These are phyloP conservation scores for Thalassiosira delicatula DNA, from an alignment of 352 stramenopile species.

Conservation along the genomic window DNA sequence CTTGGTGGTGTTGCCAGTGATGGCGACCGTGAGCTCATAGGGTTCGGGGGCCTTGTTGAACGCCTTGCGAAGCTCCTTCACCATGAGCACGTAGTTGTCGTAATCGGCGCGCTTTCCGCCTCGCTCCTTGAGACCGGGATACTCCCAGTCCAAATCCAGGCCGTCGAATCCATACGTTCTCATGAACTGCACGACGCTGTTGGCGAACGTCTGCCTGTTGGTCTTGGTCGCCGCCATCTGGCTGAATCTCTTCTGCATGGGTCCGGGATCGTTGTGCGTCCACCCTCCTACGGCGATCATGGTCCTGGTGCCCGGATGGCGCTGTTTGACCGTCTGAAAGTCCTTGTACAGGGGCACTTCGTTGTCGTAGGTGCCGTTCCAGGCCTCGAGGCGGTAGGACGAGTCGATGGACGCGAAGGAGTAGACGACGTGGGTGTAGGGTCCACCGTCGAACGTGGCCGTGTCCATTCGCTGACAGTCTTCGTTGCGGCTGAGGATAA, in stretches of 20 bases:
- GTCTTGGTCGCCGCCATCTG: constrained; percentile 48
- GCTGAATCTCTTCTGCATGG: constrained; percentile 65
- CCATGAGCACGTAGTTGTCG: constrained; percentile 69
- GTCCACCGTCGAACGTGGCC: constrained; percentile 44
- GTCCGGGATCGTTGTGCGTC: constrained; percentile 68
- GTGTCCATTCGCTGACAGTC: constrained; percentile 69
- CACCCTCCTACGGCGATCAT: constrained; percentile 71
- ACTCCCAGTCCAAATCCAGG: constrained; percentile 73
- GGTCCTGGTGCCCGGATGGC: constrained; percentile 60
- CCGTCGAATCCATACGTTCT: constrained; percentile 71
- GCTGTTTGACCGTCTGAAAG: constrained; percentile 69
- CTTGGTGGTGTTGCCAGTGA: constrained; percentile 63
- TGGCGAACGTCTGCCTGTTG: constrained; percentile 62
- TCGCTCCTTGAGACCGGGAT: constrained; percentile 48
- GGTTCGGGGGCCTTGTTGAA: constrained; percentile 61
- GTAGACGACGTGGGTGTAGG: constrained; percentile 70
- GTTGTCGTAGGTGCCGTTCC: constrained; percentile 64
- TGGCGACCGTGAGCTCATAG: constrained; percentile 57
- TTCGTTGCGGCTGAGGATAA: constrained; percentile 61
- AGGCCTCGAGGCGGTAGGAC: constrained; percentile 61
- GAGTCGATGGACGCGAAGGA: constrained; percentile 70
- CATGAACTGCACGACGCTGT: constrained; percentile 63
- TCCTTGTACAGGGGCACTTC: constrained; percentile 70
- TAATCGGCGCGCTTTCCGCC: constrained; percentile 65
- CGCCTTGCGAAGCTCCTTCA: constrained; percentile 56